Evolutionary conservation across 78 protist species (phyloP), one percentile per base, ranked within the genome.

Genomic region (Dictyostelium brefeldianum): DNA sequence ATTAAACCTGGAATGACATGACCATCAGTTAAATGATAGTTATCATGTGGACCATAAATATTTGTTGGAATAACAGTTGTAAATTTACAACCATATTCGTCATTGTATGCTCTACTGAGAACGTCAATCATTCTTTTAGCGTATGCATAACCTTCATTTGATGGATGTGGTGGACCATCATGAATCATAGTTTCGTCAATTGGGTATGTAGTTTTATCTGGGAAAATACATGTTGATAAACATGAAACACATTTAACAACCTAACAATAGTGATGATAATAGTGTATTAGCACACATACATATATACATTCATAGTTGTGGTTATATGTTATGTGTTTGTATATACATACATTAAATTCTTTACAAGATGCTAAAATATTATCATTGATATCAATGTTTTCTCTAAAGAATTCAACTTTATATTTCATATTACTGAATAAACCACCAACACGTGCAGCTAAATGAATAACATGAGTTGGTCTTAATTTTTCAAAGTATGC

Each of bases 1-100:
- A 97, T 96, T 51, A 98, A 95, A 31, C 97, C 99, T n/a, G 99
- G 99, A 36, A 97, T 79, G 20, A 98, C 98, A 90, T 98, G 99
- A 7, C 96, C 56, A 54, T 96, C 96, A 43, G 95, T 82, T 27
- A 97, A 53, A 75, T 87, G 47, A 81, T 73, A 98, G 96, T 98
- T 98, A 78, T 98, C 98, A 80, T 96, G 85, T 31, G 96, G 96
- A 71, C 97, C 99, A 78, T 80, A 98, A 67, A 98, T 78, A 96
- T 98, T 98, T 73, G 99, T 98, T 51, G 99, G 99, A 77, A 98
- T 97, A 62, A 97, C 98, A 17, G 95, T 79, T 14, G 98, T 97
- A 67, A 96, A 97, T 75, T 80, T 51, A 89, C 96, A 82, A 27
- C 96, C 96, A 87, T 96, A 59, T 50, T 96, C 96, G 48, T 82